Percentiles rank a stretch among this genome's conserved stretches.
phyloP scores from a whole-genome alignment of 208 protist species.

The Acanthamoeba rhysodes region DNA sequence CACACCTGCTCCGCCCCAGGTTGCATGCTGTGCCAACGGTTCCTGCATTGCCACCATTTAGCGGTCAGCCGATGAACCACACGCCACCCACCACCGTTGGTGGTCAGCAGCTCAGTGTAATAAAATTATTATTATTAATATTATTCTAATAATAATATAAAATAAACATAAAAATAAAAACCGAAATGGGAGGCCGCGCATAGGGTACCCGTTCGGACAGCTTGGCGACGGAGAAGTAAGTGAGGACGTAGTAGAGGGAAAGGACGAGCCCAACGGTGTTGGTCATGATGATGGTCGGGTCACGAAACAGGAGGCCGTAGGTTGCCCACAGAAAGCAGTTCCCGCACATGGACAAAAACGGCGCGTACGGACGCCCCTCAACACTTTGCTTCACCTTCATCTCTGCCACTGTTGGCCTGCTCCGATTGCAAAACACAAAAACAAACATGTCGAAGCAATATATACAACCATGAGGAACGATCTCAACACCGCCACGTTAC shows the following conservation, averaged over 20 bases:
- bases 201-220: background rate
- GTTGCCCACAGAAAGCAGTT: constrained; percentile 48
- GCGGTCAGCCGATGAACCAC: background rate
- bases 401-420: constrained; percentile 20
- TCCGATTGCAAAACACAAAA: too few relatives aligned
- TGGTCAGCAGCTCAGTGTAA: background rate
- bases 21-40: background rate
- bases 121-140: too few relatives aligned
- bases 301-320: constrained; percentile 19
- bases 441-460: too few relatives aligned
- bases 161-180: too few relatives aligned
- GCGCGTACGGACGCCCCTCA: background rate
- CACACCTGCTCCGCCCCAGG: background rate
- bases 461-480: background rate
- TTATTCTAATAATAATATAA: too few relatives aligned
- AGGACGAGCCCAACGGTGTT: background rate
- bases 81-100: too few relatives aligned
- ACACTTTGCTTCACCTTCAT: constrained; percentile 32
- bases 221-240: constrained; percentile 17
- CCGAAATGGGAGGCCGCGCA: background rate
- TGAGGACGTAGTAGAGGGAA: constrained; percentile 41
- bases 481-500: background rate
- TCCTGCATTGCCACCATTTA: background rate
- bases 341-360: constrained; percentile 22
- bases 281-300: constrained; percentile 34